phyloP scores from a whole-genome alignment of 1,284 basidiomycete genomes.

The Clitocybe nebularis region DNA sequence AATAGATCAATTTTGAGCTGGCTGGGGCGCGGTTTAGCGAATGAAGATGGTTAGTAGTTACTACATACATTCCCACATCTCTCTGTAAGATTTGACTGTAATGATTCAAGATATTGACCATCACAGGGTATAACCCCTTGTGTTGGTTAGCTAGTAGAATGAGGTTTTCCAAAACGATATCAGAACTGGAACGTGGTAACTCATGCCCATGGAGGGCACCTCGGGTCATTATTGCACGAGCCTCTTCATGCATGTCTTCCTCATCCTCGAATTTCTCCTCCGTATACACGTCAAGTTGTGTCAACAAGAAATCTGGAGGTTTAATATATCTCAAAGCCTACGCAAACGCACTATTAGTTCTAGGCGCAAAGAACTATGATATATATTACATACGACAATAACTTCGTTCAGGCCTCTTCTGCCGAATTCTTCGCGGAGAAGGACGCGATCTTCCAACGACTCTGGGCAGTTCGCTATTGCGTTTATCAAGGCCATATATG shows the following conservation, averaged over 20 bases:
- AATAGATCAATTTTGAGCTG: constrained; percentile 62
- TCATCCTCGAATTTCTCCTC: constrained; percentile 91
- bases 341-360: constrained; percentile 30
- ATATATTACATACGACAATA: constrained; percentile 61
- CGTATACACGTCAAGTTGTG: constrained; percentile 76
- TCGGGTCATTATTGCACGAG: constrained; percentile 39
- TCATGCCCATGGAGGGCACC: constrained; percentile 28
- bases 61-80: constrained; percentile 57
- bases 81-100: constrained; percentile 54
- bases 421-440: constrained; percentile 77
- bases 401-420: constrained; percentile 80
- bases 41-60: no score
- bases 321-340: constrained; percentile 18
- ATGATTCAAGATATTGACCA: constrained; percentile 53
- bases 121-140: constrained; percentile 50
- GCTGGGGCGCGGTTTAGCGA: constrained; percentile 39
- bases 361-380: background rate
- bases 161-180: constrained; percentile 51
- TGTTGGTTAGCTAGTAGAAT: constrained; percentile 54
- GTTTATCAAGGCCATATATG: constrained; percentile 77
- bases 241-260: constrained; percentile 72
- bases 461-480: constrained; percentile 78
- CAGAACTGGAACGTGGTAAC: constrained; percentile 42
- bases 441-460: constrained; percentile 72
- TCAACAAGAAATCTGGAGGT: constrained; percentile 16